Evolutionary conservation across 2,329 filamentous ascomycete species (phyloP).

Genomic region (Ambrosiella beaveri): DNA sequence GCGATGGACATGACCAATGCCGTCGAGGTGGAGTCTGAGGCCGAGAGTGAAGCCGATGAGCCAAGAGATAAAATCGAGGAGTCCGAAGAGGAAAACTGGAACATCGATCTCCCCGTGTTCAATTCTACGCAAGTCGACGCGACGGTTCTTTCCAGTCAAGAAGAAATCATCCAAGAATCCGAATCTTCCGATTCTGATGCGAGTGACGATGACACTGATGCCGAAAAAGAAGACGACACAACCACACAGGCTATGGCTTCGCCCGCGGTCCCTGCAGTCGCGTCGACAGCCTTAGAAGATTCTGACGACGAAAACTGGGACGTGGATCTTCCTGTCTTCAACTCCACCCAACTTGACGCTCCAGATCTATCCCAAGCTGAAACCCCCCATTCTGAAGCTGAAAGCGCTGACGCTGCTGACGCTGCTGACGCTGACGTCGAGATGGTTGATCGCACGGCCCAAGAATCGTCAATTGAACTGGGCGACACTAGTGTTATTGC

Average conservation of each 20-base stretch:
- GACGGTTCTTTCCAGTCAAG: background rate
- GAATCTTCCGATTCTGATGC: background rate
- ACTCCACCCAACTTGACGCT: constrained; percentile 7
- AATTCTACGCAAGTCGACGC: constrained; percentile 8
- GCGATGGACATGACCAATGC: background rate
- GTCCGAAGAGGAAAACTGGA: constrained; percentile 9
- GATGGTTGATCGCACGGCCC: background rate
- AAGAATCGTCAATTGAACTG: background rate
- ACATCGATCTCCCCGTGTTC: constrained; percentile 10
- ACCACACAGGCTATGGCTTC: background rate
- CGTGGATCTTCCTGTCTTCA: constrained; percentile 10
- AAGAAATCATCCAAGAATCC: background rate
- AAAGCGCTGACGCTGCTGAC: background rate
- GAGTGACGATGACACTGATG: background rate
- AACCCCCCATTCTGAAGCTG: background rate
- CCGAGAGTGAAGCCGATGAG: background rate
- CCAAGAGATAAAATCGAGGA: background rate
- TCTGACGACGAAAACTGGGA: constrained; percentile 7
- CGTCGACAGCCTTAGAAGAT: background rate
- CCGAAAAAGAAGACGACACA: background rate
- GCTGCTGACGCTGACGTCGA: background rate
- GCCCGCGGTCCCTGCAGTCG: background rate
- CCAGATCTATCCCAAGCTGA: constrained; percentile 8
- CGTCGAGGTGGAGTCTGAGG: background rate
- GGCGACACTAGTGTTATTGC: constrained; percentile 1